Percentiles rank a stretch among this genome's conserved stretches.
These are phyloP conservation scores for Pseudogymnoascus pannorum DNA, from an alignment of 2,329 filamentous ascomycete genomes.

Conservation along the genomic window DNA sequence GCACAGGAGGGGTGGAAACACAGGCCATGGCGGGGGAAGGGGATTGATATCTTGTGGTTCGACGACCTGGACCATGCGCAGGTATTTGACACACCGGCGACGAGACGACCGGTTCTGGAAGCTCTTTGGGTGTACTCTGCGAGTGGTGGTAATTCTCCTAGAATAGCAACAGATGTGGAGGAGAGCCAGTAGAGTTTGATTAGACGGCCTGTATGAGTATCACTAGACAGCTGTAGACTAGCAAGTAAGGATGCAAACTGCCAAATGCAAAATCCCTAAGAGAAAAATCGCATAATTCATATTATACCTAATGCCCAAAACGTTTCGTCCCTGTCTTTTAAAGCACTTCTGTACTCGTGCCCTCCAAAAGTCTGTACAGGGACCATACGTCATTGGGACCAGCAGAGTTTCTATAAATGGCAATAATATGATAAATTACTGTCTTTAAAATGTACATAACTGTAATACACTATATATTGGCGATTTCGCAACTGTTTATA, in stretches of 20 bases:
- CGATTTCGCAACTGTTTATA: no score
- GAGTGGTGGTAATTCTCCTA: background rate
- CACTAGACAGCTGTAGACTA: background rate
- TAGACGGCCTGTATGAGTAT: background rate
- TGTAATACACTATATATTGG: no score
- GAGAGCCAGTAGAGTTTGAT: background rate
- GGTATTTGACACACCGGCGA: constrained; percentile 37
- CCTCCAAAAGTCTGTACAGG: no score
- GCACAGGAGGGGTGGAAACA: constrained; percentile 25
- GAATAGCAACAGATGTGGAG: background rate
- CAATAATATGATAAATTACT: no score
- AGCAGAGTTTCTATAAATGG: no score
- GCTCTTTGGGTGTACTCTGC: constrained; percentile 24
- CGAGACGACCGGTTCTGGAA: constrained; percentile 28
- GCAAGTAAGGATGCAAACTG: background rate
- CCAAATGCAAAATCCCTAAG: no score
- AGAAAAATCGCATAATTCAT: background rate
- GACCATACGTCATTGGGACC: no score
- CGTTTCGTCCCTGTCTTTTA: no score
- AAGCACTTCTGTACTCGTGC: no score
- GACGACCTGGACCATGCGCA: constrained; percentile 49
- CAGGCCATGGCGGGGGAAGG: constrained; percentile 26
- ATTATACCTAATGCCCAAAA: no score
- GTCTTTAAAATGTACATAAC: no score
- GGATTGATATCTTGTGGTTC: constrained; percentile 47